A percentile compares a stretch with the other conserved stretches of the same genome.
Evolutionary conservation across 2,329 filamentous ascomycete species (phyloP).

Genomic region (Alternaria postmessia): DNA sequence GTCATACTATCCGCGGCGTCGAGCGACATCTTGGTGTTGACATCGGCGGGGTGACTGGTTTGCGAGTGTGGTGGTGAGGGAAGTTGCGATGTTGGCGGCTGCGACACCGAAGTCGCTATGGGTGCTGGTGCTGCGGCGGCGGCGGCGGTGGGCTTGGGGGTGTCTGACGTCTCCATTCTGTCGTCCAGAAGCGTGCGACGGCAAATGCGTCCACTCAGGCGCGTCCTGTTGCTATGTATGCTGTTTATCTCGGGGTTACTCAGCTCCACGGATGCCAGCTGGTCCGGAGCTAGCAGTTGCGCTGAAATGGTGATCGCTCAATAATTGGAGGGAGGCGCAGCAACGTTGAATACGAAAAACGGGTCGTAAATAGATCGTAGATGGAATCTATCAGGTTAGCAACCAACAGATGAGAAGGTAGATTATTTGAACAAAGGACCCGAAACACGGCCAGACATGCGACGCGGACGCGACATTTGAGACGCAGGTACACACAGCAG

Average conservation of each 20-base stretch:
- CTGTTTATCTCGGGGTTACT: background rate
- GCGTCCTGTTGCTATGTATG: background rate
- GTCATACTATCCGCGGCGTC: constrained; percentile 24
- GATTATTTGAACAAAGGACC: background rate
- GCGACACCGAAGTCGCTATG: constrained; percentile 11
- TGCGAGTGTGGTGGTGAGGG: constrained; percentile 40
- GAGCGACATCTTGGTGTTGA: constrained; percentile 23
- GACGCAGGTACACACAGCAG: constrained; percentile 29
- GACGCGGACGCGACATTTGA: constrained; percentile 10
- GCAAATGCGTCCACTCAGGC: no score
- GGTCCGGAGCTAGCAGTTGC: constrained; percentile 30
- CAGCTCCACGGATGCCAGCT: constrained; percentile 27
- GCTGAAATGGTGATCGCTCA: constrained; percentile 7
- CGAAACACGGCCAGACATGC: constrained; percentile 23
- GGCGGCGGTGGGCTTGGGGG: constrained; percentile 17
- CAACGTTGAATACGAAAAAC: constrained; percentile 12
- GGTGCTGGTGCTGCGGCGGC: constrained; percentile 5
- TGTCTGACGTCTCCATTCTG: constrained; percentile 29
- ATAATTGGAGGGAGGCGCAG: constrained; percentile 16
- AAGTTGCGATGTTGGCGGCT: constrained; percentile 23
- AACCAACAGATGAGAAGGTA: background rate
- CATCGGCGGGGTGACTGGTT: constrained; percentile 22
- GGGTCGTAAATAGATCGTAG: background rate
- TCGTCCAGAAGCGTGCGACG: background rate
- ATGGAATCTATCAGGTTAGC: background rate